A percentile compares a stretch with the other conserved stretches of the same genome.
These are phyloP conservation scores for Cutaneotrichosporon mucoides DNA, from an alignment of 1,284 basidiomycete genomes.

Conservation along the genomic window DNA sequence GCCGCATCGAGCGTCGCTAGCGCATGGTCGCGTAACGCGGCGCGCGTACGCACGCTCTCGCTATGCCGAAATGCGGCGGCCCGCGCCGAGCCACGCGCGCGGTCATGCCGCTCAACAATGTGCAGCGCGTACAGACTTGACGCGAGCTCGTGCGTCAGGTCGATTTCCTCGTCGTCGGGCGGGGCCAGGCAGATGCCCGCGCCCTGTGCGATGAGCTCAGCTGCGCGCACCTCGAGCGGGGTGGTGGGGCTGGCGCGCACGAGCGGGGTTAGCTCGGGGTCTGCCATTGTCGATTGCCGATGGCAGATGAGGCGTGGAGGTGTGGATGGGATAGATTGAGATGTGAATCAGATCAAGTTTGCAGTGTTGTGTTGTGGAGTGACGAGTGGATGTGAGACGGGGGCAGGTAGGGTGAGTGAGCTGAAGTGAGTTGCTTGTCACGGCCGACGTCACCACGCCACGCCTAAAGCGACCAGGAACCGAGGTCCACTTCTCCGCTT, in stretches of 20 bases:
- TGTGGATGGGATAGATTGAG: background rate
- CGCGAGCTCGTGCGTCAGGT: conserved; percentile 20
- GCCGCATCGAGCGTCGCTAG: conserved; percentile 16
- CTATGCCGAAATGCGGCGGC: conserved; percentile 17
- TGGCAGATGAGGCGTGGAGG: background rate
- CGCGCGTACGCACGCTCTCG: conserved; percentile 12
- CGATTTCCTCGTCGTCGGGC: conserved; percentile 1
- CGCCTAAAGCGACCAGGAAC: too few relatives aligned
- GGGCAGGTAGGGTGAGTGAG: background rate
- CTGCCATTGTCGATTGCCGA: conserved; percentile 4
- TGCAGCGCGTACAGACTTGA: conserved; percentile 18
- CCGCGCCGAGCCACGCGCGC: conserved; percentile 14
- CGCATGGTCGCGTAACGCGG: conserved; percentile 15
- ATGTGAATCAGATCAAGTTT: background rate
- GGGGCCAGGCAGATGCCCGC: conserved; percentile 1
- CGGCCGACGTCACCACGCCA: background rate
- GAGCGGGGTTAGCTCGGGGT: conserved; percentile 11
- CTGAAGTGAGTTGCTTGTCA: background rate
- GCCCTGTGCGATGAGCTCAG: conserved; percentile 12
- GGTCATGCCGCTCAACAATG: conserved; percentile 22
- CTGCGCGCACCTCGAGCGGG: conserved; percentile 13
- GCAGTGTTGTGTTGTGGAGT: background rate
- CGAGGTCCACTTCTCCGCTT: too few relatives aligned
- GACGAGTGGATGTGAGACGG: background rate
- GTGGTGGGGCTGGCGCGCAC: background rate